These are phyloP conservation scores for Podila epigama DNA, from an alignment of 192 early-diverging fungal genomes.

Conservation along the genomic window DNA sequence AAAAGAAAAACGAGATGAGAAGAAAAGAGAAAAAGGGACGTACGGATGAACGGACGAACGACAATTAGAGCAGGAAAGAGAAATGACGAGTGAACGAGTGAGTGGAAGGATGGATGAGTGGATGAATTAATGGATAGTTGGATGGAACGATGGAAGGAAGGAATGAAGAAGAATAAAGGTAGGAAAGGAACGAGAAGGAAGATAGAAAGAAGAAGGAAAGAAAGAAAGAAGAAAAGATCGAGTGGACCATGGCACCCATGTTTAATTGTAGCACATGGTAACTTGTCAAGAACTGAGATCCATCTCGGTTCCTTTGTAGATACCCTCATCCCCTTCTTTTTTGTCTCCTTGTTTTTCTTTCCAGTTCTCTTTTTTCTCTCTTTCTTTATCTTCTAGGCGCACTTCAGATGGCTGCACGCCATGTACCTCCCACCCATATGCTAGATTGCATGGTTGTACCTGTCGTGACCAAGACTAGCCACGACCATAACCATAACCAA, in stretches of 20 bases:
- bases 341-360: neutral
- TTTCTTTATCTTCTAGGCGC: too few relatives aligned
- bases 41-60: neutral
- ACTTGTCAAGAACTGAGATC: too few relatives aligned
- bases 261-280: too few relatives aligned
- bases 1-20: neutral
- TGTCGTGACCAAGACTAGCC: too few relatives aligned
- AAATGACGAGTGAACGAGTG: neutral
- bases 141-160: neutral
- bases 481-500: too few relatives aligned
- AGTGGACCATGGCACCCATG: neutral
- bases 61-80: neutral
- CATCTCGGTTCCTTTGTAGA: too few relatives aligned
- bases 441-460: too few relatives aligned
- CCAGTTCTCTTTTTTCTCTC: neutral
- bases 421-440: too few relatives aligned
- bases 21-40: neutral
- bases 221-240: neutral
- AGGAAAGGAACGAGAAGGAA: neutral
- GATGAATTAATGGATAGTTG: too few relatives aligned
- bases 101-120: neutral
- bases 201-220: neutral
- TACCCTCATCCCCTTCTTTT: too few relatives aligned
- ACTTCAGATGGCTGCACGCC: too few relatives aligned
- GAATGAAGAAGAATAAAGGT: neutral